Evolutionary conservation across 164 flowering plant genomes (phyloP), one percentile per base, ranked within the genome.

Genomic region (Liriodendron chinense): DNA sequence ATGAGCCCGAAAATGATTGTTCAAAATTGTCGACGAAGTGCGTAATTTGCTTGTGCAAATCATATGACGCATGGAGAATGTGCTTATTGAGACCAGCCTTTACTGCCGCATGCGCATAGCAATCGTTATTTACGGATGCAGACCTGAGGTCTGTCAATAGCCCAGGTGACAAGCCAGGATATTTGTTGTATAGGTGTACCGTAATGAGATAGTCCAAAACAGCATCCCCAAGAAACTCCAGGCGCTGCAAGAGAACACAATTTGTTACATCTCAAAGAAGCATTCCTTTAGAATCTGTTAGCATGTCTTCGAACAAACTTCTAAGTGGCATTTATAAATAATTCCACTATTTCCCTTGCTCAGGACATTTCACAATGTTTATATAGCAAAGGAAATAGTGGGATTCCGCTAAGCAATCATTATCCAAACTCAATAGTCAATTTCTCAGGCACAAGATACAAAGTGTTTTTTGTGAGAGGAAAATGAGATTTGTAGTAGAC

Each of bases 191-290:
- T 21, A 91, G 73, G 78, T 94, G 82, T n/a, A 72, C 9, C 2
- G 97, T 94, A 16, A 94, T 79, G 2, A 90, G 83, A 78, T 87
- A 87, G 85, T 94, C 98, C 74, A 94, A 77, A 28, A 91, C 92
- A 1, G 96, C 70, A 68, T 94, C 98, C n/a, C 98, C 98, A 69
- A 94, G 94, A 78, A 93, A 94, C 75, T 94, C 98, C 63, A 94
- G 82, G 53, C 95, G 88, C 97, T 94, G 89, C 20, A 76, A 26
- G 47, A 28, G 24, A 67, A 53, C 13, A 65, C 2, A 65, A 69
- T 18, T 22, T 71, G 13, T 14, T 12, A 50, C 24, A 13, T 70
- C 43, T 34, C 59, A 47, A 69, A 16, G 12, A 10, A 69, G 22
- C 13, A 53, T 53, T 16, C 59, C 13, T 53, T 14, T 16, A 53